Base-by-base conservation (phyloP, 192 early-diverging fungal genomes). In the Jimgerdemannia lactiflua region DNA sequence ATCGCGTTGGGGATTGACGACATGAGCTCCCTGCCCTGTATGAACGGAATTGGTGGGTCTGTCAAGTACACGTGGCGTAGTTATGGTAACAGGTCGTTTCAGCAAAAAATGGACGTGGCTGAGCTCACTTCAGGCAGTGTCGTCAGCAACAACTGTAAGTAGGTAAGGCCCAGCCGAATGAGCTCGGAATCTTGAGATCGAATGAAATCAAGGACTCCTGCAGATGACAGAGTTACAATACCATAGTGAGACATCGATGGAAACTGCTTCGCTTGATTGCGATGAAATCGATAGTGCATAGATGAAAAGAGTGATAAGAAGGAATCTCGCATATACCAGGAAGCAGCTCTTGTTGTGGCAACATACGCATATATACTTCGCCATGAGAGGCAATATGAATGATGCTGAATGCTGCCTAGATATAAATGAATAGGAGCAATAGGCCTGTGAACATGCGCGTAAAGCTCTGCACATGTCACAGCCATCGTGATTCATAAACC, bases 181-280 rank as follows among this genome's bases (percentile, higher is more conserved):
- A 91, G 80, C 69, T 91, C 86, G 3, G 78, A 71, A 72, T 92
- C 91, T 77, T 91, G 86, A 65, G 90, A 88, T 41, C 82, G 80
- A 65, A 91, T 54, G 82, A 91, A 90, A 39, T 89, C 91, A 9
- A 89, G 42, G 69, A 87, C 86, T 3, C 82, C 83, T 82, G 69
- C 64, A 6, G 42, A 39, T 59, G 29, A 0, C 29, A 29, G 29
- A 29, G 29, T 29, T 29, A 29, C 29, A 29, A 29, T 29, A 29
- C 29, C 29, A 29, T 29, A 29, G 29, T 29, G 29, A 29, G 29
- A 29, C 29, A 29, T 29, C 29, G 29, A 29, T 29, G 29, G 29
- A 29, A 29, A 29, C 29, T 29, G 29, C 29, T 29, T 1, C 29
- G 29, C 29, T 29, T 29, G 29, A 29, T 29, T 29, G 29, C 29